phyloP scores from a whole-genome alignment of 2,329 filamentous ascomycete genomes.

The Cryphonectria naterciae region DNA sequence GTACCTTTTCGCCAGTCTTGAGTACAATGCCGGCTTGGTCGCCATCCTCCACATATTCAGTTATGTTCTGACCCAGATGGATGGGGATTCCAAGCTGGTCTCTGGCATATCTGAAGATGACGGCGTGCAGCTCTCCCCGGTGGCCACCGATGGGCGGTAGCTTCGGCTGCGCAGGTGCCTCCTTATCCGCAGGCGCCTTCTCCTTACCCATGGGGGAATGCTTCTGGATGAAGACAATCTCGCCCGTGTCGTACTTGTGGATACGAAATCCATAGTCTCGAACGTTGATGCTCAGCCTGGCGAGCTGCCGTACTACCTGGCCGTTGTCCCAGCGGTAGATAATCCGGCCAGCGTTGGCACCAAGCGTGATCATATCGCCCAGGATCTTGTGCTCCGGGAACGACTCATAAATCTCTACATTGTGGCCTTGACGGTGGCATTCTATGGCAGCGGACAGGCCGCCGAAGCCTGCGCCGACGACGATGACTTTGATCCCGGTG shows the following conservation, averaged over 20 bases:
- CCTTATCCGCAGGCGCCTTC: background rate
- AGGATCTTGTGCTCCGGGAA: background rate
- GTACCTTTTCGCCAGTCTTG: background rate
- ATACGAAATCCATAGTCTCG: background rate
- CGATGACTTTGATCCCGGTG: background rate
- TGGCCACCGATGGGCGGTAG: background rate
- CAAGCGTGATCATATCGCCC: background rate
- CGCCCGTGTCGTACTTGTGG: background rate
- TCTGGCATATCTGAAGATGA: background rate
- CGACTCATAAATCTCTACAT: background rate
- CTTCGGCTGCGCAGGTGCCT: background rate
- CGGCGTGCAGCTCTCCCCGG: background rate
- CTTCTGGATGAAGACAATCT: background rate
- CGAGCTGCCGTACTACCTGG: background rate
- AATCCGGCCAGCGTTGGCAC: constrained; percentile 14
- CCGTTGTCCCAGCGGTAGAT: constrained; percentile 19
- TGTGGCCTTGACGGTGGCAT: background rate
- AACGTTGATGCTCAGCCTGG: background rate
- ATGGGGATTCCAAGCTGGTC: background rate
- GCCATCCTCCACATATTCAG: background rate
- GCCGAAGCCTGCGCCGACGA: background rate
- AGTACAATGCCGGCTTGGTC: background rate
- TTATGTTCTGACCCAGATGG: background rate
- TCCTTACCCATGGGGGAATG: background rate
- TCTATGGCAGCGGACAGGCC: background rate